These are phyloP conservation scores for Cordyceps cateniannulata DNA, from an alignment of 2,329 filamentous ascomycete genomes.

Conservation along the genomic window DNA sequence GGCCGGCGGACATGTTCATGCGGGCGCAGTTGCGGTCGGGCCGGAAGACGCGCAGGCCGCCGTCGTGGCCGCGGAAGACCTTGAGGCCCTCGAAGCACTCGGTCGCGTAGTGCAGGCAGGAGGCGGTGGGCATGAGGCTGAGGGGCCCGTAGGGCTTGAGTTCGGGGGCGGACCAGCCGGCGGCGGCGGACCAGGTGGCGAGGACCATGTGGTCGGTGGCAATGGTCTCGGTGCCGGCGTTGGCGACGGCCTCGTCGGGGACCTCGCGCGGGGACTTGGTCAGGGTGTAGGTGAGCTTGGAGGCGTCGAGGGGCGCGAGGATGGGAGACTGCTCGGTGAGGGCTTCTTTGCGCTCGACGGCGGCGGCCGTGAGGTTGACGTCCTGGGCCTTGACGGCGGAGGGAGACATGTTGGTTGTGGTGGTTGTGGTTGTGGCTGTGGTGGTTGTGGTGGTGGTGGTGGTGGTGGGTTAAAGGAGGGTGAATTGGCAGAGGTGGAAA, in stretches of 20 bases:
- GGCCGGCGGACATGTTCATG: slow-evolving; percentile 50
- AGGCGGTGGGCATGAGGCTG: slow-evolving; percentile 72
- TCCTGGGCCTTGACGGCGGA: slow-evolving; percentile 41
- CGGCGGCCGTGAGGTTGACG: slow-evolving; percentile 44
- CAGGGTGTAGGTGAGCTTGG: slow-evolving; percentile 50
- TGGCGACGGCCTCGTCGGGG: slow-evolving; percentile 42
- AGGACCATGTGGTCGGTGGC: slow-evolving; percentile 88
- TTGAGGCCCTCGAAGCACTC: slow-evolving; percentile 87
- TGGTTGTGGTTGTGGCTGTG: neutral
- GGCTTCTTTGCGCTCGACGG: slow-evolving; percentile 43
- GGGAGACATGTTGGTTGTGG: slow-evolving; percentile 37
- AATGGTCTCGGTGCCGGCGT: slow-evolving; percentile 44
- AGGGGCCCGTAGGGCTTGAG: slow-evolving; percentile 73
- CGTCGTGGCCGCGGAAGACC: slow-evolving; percentile 72
- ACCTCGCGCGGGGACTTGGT: slow-evolving; percentile 46
- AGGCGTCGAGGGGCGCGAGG: slow-evolving; percentile 54
- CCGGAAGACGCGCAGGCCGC: slow-evolving; percentile 70
- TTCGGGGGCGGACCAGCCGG: slow-evolving; percentile 68
- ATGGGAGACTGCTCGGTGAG: slow-evolving; percentile 34
- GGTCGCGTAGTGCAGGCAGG: slow-evolving; percentile 80
- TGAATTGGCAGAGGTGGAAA: neutral
- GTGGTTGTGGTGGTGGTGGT: neutral
- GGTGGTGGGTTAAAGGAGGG: neutral
- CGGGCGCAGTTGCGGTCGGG: slow-evolving; percentile 65
- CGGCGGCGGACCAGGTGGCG: slow-evolving; percentile 55